Evolutionary conservation across 2,329 filamentous ascomycete species (phyloP), one percentile per base, ranked within the genome.

Genomic region (Rhynchosporium graminicola): DNA sequence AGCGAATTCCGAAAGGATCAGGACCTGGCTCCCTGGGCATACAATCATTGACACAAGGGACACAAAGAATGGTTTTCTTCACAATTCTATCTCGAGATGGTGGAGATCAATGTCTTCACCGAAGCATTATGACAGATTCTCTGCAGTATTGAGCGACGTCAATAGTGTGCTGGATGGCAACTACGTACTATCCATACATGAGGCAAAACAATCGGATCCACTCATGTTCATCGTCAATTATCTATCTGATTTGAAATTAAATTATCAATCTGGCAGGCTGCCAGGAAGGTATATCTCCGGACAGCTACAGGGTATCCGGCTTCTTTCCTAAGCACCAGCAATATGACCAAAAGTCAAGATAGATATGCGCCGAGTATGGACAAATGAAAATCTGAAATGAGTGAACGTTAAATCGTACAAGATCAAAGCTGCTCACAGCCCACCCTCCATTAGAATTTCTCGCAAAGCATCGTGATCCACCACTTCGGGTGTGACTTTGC

Each of bases 1-100:
- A 75, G 67, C 0, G 80, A 78, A 62, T 87, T 80, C 4, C 85
- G 80, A 69, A 85, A 88, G 9, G 69, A 87, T 87, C 9, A 83
- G 86, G 5, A 83, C 50, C 31, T 38, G 33, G 20, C 20, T 20
- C 20, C 20, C 20, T 20, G 20, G 20, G 20, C 20, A 20, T 20
- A 20, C 20, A 20, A 20, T 20, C 20, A 20, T 20, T 20, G 20
- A 20, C 20, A 20, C 20, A 20, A 20, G 20, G 20, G 20, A 20
- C 20, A 1, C 20, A 20, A 20, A 20, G 20, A 20, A 20, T 20
- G 20, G 20, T 20, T 20, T 20, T 20, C 20, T 20, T 20, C 20
- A 20, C 20, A 20, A 20, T 20, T 1, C 20, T 20, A 20, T 20
- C 20, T 20, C 20, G 20, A 20, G 20, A 20, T 20, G 20, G 20